Evolutionary conservation across 2,329 filamentous ascomycete genomes (phyloP), one percentile per base, ranked within the genome.

Genomic region (Dothistroma pini): DNA sequence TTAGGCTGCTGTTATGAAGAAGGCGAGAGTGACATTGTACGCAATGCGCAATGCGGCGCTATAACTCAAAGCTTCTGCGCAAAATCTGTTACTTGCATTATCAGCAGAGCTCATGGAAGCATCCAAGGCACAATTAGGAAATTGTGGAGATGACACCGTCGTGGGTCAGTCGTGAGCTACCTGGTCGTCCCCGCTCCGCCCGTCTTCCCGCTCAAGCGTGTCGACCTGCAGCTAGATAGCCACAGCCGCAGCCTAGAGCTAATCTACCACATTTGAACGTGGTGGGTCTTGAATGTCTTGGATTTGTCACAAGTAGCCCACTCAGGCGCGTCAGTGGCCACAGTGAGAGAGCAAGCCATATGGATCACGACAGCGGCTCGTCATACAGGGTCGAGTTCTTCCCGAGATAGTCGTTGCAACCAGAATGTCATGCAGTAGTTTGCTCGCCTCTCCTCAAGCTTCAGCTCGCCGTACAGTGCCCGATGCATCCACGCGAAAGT

Each of bases 391-490:
- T 54, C 31, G 52, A 29, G 25, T 54, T n/a, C 10, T 21, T 54
- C n/a, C 21, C 32, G n/a, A 34, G 19, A 41, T 6, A 54, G 29
- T 12, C 12, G 29, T 9, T 25, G 21, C 21, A 14, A 51, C 48
- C 41, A 35, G 12, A n/a, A 57, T 57, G 55, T 50, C 31, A 31
- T 50, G 55, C 55, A 57, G 35, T 57, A 57, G 55, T 25, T 32
- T 35, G 25, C 25, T 35, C 38, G 25, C 29, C 44, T 9, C 29
- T 19, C n/a, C 14, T 19, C 19, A 16, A 29, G 54, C 54, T 54
- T 41, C 32, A 38, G 52, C 32, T 41, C 32, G 52, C 54, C 35
- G 29, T 38, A 29, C 19, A 31, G 11, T 16, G 41, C 4, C 55
- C 55, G 47, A 21, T 34, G 29, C 16, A 11, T 49, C 55, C 55